phyloP scores from a whole-genome alignment of 768 basidiomycete species.

The Hypholoma fasciculare region DNA sequence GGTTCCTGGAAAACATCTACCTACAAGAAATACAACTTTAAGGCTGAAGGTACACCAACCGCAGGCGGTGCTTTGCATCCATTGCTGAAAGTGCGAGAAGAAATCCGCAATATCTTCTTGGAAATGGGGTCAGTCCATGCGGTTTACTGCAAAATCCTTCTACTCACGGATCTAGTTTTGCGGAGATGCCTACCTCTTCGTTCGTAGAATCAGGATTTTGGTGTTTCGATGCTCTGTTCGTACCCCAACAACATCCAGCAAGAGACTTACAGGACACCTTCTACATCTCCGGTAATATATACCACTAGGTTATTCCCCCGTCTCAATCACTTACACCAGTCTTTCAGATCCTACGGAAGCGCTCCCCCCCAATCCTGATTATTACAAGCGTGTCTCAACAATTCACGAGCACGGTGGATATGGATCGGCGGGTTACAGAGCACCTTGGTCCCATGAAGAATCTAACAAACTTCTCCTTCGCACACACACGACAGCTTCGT shows the following conservation, averaged over 20 bases:
- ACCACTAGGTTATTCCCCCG: not conserved
- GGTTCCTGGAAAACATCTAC: conserved; percentile 91
- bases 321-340: not conserved
- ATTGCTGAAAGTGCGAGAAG: conserved; percentile 95
- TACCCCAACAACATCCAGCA: conserved; percentile 98
- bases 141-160: not conserved
- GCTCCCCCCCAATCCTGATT: conserved; percentile 73
- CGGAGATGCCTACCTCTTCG: conserved; percentile 95
- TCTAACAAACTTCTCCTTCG: conserved; percentile 89
- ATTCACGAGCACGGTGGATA: conserved; percentile 88
- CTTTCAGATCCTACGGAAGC: conserved; percentile 73
- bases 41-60: conserved; percentile 89
- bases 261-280: conserved; percentile 98
- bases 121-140: conserved; percentile 87
- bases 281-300: conserved; percentile 79
- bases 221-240: conserved; percentile 98
- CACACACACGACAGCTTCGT: conserved; percentile 96
- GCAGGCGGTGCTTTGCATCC: conserved; percentile 94
- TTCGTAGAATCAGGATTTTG: conserved; percentile 99
- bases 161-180: conserved; percentile 60
- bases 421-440: conserved; percentile 95
- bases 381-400: conserved; percentile 81
- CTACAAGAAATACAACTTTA: conserved; percentile 99
- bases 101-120: conserved; percentile 96
- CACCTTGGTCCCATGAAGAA: conserved; percentile 93